Percentiles rank a stretch among this genome's conserved stretches.
These are phyloP conservation scores for Endocalyx cinctus DNA, from an alignment of 2,329 filamentous ascomycete species.

Conservation along the genomic window DNA sequence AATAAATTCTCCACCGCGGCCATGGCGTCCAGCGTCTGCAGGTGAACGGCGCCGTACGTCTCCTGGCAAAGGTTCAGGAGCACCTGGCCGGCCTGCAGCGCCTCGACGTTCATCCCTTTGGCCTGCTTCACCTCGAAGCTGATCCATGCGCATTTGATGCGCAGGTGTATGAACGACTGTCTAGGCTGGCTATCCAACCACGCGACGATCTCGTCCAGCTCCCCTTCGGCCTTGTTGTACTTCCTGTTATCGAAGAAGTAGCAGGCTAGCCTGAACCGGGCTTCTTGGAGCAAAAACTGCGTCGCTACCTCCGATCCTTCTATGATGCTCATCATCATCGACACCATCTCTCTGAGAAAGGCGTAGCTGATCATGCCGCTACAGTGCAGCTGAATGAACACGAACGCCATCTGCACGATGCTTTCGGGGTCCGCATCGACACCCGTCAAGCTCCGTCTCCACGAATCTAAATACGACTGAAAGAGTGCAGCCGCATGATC, in stretches of 20 bases:
- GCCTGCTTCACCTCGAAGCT: slow-evolving; percentile 21
- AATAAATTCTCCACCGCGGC: slow-evolving; percentile 19
- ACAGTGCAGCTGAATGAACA: slow-evolving; percentile 23
- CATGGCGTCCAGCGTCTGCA: slow-evolving; percentile 25
- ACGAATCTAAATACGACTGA: slow-evolving; percentile 21
- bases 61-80: slow-evolving; percentile 17
- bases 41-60: slow-evolving; percentile 18
- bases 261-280: slow-evolving; percentile 19
- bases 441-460: slow-evolving; percentile 17
- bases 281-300: slow-evolving; percentile 21
- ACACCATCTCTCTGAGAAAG: slow-evolving; percentile 16
- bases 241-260: slow-evolving; percentile 13
- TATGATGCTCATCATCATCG: slow-evolving; percentile 12
- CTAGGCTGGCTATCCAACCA: slow-evolving; percentile 17
- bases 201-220: slow-evolving; percentile 14
- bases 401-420: slow-evolving; percentile 22
- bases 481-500: slow-evolving; percentile 19
- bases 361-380: slow-evolving; percentile 19
- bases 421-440: slow-evolving; percentile 13
- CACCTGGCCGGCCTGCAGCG: slow-evolving; percentile 12
- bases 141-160: slow-evolving; percentile 20
- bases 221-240: slow-evolving; percentile 15
- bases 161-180: slow-evolving; percentile 14
- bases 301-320: slow-evolving; percentile 11
- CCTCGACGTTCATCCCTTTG: slow-evolving; percentile 15